Percentiles rank a stretch among this genome's conserved stretches.
Evolutionary conservation across 139 green algal species (phyloP).

Genomic region (Volvox reticuliferus): DNA sequence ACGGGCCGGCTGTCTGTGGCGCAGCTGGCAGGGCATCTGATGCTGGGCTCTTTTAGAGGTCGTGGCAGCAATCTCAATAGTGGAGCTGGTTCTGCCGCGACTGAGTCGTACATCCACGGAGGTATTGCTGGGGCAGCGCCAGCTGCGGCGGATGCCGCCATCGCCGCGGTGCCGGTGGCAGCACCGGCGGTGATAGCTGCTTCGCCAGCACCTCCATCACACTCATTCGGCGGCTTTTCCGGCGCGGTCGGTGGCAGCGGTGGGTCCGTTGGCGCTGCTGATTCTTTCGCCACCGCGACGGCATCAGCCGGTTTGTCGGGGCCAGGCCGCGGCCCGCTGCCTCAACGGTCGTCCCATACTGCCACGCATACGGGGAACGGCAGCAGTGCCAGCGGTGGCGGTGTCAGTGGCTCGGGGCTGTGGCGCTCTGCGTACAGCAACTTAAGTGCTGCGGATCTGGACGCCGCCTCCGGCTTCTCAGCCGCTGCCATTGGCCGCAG

Average conservation of each 20-base stretch:
- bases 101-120: neutral
- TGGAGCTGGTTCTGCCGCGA: neutral
- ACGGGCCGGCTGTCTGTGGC: neutral
- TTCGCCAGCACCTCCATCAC: neutral
- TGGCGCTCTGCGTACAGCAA: slow-evolving; percentile 4
- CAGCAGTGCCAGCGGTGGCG: neutral
- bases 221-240: neutral
- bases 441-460: neutral
- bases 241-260: neutral
- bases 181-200: neutral
- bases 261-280: neutral
- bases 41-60: neutral
- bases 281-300: neutral
- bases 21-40: neutral
- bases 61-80: neutral
- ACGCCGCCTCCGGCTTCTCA: neutral
- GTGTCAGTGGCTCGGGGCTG: neutral
- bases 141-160: neutral
- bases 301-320: neutral
- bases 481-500: neutral
- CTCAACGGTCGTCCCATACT: neutral
- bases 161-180: neutral
- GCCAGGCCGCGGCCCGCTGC: neutral
- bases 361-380: neutral
- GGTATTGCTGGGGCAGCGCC: neutral